phyloP scores from a whole-genome alignment of 2,329 filamentous ascomycete genomes.

The Botrytis deweyae region DNA sequence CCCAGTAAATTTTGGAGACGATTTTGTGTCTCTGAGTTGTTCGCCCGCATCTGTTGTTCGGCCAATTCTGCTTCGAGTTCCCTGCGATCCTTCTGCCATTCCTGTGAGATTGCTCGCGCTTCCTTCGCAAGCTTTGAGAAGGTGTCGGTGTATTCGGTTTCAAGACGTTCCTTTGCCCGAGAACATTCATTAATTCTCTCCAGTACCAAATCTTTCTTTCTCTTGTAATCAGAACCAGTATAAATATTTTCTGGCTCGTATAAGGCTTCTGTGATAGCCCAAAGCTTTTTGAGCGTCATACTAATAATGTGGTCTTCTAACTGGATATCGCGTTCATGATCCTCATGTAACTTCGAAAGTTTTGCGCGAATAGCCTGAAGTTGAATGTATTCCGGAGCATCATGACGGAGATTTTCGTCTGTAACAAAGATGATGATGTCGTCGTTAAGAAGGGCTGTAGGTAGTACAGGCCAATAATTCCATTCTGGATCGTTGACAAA shows the following conservation, averaged over 20 bases:
- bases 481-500: neutral
- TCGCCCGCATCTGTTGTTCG: too few species aligned
- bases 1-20: neutral
- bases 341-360: neutral
- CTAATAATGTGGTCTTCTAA: neutral
- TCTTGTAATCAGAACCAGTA: neutral
- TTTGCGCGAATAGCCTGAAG: neutral
- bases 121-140: neutral
- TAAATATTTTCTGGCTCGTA: neutral
- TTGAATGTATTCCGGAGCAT: neutral
- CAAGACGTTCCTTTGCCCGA: neutral
- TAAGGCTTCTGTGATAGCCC: neutral
- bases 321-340: neutral
- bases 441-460: neutral
- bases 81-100: neutral
- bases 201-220: neutral
- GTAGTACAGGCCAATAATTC: neutral
- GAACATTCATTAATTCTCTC: neutral
- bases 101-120: neutral
- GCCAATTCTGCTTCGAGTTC: neutral
- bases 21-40: neutral
- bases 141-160: neutral
- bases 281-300: too few species aligned
- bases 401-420: neutral
- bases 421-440: neutral